Evolutionary conservation across 371 early-diverging fungal species (phyloP).

Genomic region (Rhizopus delemar): DNA sequence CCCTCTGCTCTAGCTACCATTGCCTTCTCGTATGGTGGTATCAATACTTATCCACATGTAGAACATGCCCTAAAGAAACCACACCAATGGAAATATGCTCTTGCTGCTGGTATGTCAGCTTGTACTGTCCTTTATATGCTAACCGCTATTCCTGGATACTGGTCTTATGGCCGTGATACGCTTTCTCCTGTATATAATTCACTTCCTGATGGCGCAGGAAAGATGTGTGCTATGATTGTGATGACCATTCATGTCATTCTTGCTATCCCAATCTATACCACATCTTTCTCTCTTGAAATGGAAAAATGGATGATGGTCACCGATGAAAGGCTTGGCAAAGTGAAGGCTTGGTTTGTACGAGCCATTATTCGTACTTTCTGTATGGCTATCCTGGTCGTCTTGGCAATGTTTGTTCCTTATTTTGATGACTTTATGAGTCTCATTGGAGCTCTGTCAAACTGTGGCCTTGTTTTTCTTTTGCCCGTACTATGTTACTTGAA

Average conservation of each 20-base stretch:
- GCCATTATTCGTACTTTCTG: slow-evolving; percentile 46
- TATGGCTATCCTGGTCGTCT: slow-evolving; percentile 37
- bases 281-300: slow-evolving; percentile 73
- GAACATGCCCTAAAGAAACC: slow-evolving; percentile 79
- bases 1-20: slow-evolving; percentile 58
- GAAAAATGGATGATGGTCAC: slow-evolving; percentile 45
- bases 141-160: slow-evolving; percentile 76
- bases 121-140: slow-evolving; percentile 72
- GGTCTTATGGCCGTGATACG: slow-evolving; percentile 70
- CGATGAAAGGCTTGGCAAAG: slow-evolving; percentile 24
- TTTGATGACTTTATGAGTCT: slow-evolving; percentile 70
- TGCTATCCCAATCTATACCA: slow-evolving; percentile 78
- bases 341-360: slow-evolving; percentile 45
- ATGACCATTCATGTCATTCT: slow-evolving; percentile 79
- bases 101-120: slow-evolving; percentile 63
- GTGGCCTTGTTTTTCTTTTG: slow-evolving; percentile 56
- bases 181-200: slow-evolving; percentile 72
- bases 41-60: slow-evolving; percentile 58
- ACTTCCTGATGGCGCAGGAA: slow-evolving; percentile 53
- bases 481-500: slow-evolving; percentile 62
- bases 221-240: slow-evolving; percentile 67
- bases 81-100: slow-evolving; percentile 67
- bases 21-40: slow-evolving; percentile 53
- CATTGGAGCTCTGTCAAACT: slow-evolving; percentile 63
- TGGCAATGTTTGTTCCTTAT: slow-evolving; percentile 59